Conservation (phyloP, 192 early-diverging fungal species). For the Coemansia sp. region DNA sequence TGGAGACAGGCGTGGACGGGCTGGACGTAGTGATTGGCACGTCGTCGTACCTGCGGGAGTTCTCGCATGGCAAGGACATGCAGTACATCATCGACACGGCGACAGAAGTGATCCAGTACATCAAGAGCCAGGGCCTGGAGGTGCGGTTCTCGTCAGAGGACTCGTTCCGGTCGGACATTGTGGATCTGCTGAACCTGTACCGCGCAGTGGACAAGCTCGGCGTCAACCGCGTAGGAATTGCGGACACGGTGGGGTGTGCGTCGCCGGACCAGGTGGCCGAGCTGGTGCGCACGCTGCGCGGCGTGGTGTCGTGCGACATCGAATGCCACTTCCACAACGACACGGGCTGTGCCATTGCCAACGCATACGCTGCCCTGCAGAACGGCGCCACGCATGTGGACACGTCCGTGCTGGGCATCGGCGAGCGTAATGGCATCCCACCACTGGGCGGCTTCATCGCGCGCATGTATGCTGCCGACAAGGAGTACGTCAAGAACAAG, state of each 20-base stretch:
- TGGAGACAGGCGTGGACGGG: constrained; percentile 96
- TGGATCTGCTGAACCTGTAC: constrained; percentile 96
- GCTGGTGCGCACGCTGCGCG: constrained; percentile 90
- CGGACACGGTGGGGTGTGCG: constrained; percentile 98
- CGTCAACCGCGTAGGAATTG: constrained; percentile 97
- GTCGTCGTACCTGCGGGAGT: constrained; percentile 91
- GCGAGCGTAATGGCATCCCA: constrained; percentile 98
- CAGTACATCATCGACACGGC: constrained; percentile 94
- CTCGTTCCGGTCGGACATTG: constrained; percentile 95
- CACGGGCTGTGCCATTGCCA: constrained; percentile 98
- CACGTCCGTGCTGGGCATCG: constrained; percentile 96
- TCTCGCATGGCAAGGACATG: constrained; percentile 99
- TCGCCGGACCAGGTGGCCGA: constrained; percentile 98
- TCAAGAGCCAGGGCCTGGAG: constrained; percentile 94
- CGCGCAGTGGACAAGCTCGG: constrained; percentile 95
- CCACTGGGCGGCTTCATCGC: constrained; percentile 92
- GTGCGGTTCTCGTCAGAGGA: constrained; percentile 98
- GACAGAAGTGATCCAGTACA: constrained; percentile 92
- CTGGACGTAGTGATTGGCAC: constrained; percentile 98
- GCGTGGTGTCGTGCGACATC: constrained; percentile 96
- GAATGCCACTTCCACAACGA: constrained; percentile 99
- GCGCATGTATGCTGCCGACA: constrained; percentile 92
- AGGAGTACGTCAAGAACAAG: constrained; percentile 88
- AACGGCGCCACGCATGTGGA: constrained; percentile 98
- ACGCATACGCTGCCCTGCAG: constrained; percentile 94